Base-by-base conservation (phyloP, 371 early-diverging fungal species). In the Dichotomocladium elegans region DNA sequence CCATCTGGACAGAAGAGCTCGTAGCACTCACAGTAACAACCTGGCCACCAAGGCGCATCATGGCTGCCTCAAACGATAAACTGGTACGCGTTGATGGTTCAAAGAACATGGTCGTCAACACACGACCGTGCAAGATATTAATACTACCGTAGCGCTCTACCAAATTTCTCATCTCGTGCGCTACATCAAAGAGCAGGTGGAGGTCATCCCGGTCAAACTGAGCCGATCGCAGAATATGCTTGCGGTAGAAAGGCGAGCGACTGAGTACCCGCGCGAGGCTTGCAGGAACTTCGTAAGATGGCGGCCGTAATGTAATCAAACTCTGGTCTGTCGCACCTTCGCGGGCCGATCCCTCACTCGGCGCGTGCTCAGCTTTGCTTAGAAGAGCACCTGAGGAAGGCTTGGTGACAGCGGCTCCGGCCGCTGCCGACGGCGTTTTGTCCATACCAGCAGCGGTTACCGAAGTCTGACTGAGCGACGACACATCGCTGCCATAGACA, bases 71-170 rank as follows among this genome's bases (percentile, higher is more conserved):
- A 70, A 98, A 95, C 12, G 95, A 95, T 57, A 85, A 81, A 8
- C 88, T 86, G 2, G 98, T 98, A 54, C 98, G 86, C 41, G 96
- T 96, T 41, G 93, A 92, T 31, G 98, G 92, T 79, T 98, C 98
- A 65, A 89, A 96, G 82, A 98, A 96, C 63, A 95, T 91, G 21
- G 90, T 87, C 68, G 89, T 90, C 80, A 98, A 83, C 4, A 95
- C 91, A 57, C 93, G 92, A 25, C 96, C 96, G 40, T 82, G 72
- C 42, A 98, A 75, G 45, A 98, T 53, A 41, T 92, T 87, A 51
- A 93, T 81, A 29, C 76, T 68, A 7, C 95, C 96, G 47, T 89
- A 83, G 33, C 90, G 86, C 68, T 96, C 94, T 10, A 96, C 96
- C 29, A 90, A 66, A 25, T 85, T 90, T 58, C 94, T 86, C 93